Evolutionary conservation across 306 rosid species (phyloP), one percentile per base, ranked within the genome.

Genomic region (Leucaena leucocephala): DNA sequence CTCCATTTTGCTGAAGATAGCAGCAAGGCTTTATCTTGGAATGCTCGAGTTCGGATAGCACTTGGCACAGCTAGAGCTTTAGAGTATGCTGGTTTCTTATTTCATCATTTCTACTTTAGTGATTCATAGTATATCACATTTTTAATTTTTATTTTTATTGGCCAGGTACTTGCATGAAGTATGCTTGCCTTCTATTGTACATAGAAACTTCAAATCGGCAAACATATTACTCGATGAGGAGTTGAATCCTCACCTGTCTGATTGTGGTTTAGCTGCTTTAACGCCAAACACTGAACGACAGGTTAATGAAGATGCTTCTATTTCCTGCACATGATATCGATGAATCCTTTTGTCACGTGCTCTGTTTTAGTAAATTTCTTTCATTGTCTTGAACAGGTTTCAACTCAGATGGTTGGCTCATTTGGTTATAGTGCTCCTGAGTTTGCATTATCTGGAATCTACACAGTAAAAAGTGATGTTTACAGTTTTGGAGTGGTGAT

Each of bases 381-480:
- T 13, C 64, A 77, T 85, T n/a, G 62, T 76, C 64, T 69, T 80
- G 69, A 54, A 38, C 94, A 95, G 98, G 90, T 95, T 72, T 90
- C 96, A 67, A 90, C 99, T 76, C 99, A 93, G 78, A 90, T 96
- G 97, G 92, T 96, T 5, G 99, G 99, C 69, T 92, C 97, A 38
- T 96, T 96, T 80, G 99, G 99, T 81, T 96, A 96, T 75, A 93
- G 99, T 68, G 99, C 97, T 84, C 99, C 99, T 0, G 98, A 96
- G 83, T 96, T 93, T 79, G 94, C 98, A 74, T 83, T 93, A 77
- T 96, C 98, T 27, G 99, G 99, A 72, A 57, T 91, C 49, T 96
- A 96, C 88, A 96, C 98, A 0, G 99, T 96, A 71, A 96, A 96
- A 82, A 96, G 99, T 57, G 99, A 96, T 61, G 99, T 96, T 48